Evolutionary conservation across 257 asterid species (phyloP).

Genomic region (Thymus mandschuricus): DNA sequence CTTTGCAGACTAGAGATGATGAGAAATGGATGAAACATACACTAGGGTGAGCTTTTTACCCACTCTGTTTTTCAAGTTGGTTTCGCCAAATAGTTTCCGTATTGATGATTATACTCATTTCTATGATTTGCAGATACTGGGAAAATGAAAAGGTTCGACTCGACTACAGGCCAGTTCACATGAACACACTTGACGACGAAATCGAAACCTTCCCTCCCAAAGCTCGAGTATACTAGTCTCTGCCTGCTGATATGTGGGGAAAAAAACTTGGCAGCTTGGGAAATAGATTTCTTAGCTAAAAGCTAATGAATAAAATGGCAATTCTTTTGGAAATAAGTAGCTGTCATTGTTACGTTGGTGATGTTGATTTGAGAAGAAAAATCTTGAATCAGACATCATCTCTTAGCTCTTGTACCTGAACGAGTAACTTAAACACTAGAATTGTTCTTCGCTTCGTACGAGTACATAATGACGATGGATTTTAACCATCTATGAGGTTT

Average conservation of each 20-base stretch:
- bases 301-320: conserved; percentile 25
- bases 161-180: conserved; percentile 83
- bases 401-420: conserved; percentile 25
- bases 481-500: background rate
- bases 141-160: conserved; percentile 73
- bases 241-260: conserved; percentile 18
- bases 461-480: conserved; percentile 15
- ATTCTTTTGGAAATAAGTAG: conserved; percentile 46
- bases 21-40: conserved; percentile 95
- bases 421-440: conserved; percentile 6
- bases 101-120: conserved; percentile 11
- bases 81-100: background rate
- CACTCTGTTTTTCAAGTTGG: conserved; percentile 8
- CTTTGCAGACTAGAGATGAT: conserved; percentile 90
- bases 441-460: background rate
- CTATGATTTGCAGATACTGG: conserved; percentile 68
- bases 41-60: conserved; percentile 64
- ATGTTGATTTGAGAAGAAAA: conserved; percentile 37
- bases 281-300: conserved; percentile 21
- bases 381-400: conserved; percentile 27
- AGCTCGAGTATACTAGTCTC: conserved; percentile 76
- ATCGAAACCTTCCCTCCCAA: conserved; percentile 83
- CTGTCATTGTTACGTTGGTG: conserved; percentile 23
- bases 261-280: conserved; percentile 16
- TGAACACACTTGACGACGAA: conserved; percentile 89